Base-by-base conservation (phyloP, 257 asterid species). In the Solanum phureja region DNA sequence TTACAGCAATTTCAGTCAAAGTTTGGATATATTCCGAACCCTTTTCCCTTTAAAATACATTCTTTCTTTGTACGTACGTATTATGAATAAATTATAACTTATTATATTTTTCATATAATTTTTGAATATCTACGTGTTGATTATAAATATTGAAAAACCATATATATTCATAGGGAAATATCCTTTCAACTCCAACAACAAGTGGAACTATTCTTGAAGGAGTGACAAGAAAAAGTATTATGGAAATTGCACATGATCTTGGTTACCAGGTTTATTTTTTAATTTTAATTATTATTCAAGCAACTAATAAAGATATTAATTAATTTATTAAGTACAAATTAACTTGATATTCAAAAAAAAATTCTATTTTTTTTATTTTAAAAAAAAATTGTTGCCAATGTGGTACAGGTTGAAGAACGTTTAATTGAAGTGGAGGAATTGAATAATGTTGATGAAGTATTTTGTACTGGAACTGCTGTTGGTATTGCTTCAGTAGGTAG, bases 401-500 rank as follows among this genome's bases (percentile, higher is more conserved):
- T 42, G 68, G 29, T 40, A 6, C 90, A 96, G 98, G 96, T 95
- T 5, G 95, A 94, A 87, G 98, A 96, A 86, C 93, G 95, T 23
- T 40, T 75, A 0, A 89, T 96, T 86, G 90, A 95, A 12, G 92
- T 94, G 3, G 96, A 96, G 11, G 98, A 96, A 88, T 66, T 95
- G 62, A 79, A 86, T 5, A 90, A 83, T 12, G 97, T 96, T 4
- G 98, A 96, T 18, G 98, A 96, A 92, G 96, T 95, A 29, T 96
- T 96, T 91, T 95, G 98, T 93, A 95, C 98, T 2, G 99, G 99
- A 86, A 96, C 99, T 27, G 99, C 99, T 14, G 98, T 94, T 38
- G 95, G 93, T 35, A 93, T 96, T 91, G 95, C 95, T 31, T 89
- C 94, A 0, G 98, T 95, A 23, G 99, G 98, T 66, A 95, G 95